Evolutionary conservation across 805 yeast species (phyloP).

Genomic region (Ogataea glucozyma): DNA sequence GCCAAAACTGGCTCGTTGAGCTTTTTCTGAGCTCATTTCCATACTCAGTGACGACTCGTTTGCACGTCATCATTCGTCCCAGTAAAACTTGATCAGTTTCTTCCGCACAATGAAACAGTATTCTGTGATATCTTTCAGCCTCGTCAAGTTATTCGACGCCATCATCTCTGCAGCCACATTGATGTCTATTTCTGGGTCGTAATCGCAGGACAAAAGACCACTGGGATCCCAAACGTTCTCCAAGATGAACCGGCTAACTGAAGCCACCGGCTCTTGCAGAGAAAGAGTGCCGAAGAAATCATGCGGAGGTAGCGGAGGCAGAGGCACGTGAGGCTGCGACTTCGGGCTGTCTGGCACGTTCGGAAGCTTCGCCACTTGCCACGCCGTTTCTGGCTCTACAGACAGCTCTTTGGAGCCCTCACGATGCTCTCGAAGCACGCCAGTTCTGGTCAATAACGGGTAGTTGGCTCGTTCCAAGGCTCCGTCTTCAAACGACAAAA

Average conservation of each 20-base stretch:
- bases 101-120: constrained; percentile 9
- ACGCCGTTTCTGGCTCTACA: no score
- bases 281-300: no score
- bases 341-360: background rate
- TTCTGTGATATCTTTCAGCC: constrained; percentile 16
- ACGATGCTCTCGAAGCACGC: no score
- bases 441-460: no score
- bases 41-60: background rate
- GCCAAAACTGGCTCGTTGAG: no score
- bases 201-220: constrained; percentile 15
- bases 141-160: constrained; percentile 2
- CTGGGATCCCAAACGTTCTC: background rate
- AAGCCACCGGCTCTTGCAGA: background rate
- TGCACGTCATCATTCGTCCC: background rate
- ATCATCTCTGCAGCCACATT: constrained; percentile 7
- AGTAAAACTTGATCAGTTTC: constrained; percentile 1
- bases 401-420: no score
- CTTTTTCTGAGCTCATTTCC: no score
- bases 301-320: background rate
- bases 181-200: constrained; percentile 15
- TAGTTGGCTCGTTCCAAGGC: background rate
- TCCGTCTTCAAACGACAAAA: background rate
- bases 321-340: background rate
- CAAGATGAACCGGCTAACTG: background rate
- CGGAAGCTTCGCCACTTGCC: background rate